Evolutionary conservation across 768 basidiomycete species (phyloP), one percentile per base, ranked within the genome.

Genomic region (Boletus subparvulus): DNA sequence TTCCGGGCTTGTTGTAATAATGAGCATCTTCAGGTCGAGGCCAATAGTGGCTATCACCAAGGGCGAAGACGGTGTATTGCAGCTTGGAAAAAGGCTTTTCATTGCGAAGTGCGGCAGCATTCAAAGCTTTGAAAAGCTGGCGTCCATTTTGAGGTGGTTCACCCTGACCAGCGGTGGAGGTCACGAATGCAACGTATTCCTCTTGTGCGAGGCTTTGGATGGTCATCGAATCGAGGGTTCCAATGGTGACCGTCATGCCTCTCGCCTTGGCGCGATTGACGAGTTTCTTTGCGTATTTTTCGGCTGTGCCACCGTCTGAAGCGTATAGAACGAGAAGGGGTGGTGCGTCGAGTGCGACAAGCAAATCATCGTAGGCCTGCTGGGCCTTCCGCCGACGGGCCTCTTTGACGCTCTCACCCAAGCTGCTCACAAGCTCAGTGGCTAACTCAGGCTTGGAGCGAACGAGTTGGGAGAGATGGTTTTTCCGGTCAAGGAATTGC

Each of bases 1-100:
- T 95, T 17, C 86, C 83, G 0, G 96, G 87, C 74, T 94, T 97
- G 81, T 98, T 99, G 80, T 98, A 99, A 74, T 96, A 98, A 65
- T 93, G 90, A n/a, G 87, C 88, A 67, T 98, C 97, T 72, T 98
- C 94, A 17, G 90, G 82, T 41, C 97, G 84, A 10, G 97, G 97
- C 97, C 97, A 99, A 77, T 99, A 99, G 74, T 97, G 95, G 70
- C 90, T 95, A 73, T 99, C 97, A 58, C 97, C 97, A 85, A 99
- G 89, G 47, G 80, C 96, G 63, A 98, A 97, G 43, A 98, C 94
- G 51, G 87, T 74, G 72, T 83, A 91, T 67, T 83, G 87, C 56
- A 94, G 76, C 59, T 86, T 86, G 50, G 75, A 59, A 42, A 94
- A 77, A 6, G 80, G 76, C 52, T 75, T 78, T 50, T 88, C 86